phyloP scores from a whole-genome alignment of 2,329 filamentous ascomycete species.

The Aureobasidium sp. region DNA sequence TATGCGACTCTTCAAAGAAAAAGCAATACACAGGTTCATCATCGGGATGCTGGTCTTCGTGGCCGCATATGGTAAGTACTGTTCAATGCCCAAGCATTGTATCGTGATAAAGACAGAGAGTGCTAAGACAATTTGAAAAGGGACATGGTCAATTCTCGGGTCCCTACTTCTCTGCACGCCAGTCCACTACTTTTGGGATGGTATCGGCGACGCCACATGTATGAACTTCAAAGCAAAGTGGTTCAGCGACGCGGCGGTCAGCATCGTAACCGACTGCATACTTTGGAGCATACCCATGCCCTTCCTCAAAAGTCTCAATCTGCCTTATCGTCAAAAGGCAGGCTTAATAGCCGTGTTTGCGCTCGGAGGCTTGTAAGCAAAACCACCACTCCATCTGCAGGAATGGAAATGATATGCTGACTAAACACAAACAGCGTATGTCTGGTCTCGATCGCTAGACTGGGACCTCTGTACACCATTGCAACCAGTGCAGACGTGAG shows the following conservation, averaged over 20 bases:
- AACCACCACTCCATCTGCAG: too few species aligned
- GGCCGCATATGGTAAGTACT: slow-evolving; percentile 18
- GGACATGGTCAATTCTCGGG: slow-evolving; percentile 25
- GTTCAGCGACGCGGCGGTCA: slow-evolving; percentile 24
- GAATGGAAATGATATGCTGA: not conserved
- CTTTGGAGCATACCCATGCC: slow-evolving; percentile 25
- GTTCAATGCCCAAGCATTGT: not conserved
- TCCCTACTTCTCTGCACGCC: slow-evolving; percentile 23
- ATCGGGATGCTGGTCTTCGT: slow-evolving; percentile 24
- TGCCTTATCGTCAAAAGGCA: slow-evolving; percentile 22
- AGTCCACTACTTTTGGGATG: slow-evolving; percentile 23
- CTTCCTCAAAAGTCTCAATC: slow-evolving; percentile 22
- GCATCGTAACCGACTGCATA: slow-evolving; percentile 25
- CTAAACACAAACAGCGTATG: slow-evolving; percentile 11
- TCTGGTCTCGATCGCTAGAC: slow-evolving; percentile 19
- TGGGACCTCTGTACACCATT: slow-evolving; percentile 19
- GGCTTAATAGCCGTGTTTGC: slow-evolving; percentile 27
- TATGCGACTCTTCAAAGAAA: slow-evolving; percentile 36
- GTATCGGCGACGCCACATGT: slow-evolving; percentile 13
- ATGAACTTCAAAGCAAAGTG: slow-evolving; percentile 22
- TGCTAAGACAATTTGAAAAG: not conserved
- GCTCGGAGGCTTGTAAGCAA: slow-evolving; percentile 24
- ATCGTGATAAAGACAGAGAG: not conserved
- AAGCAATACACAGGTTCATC: slow-evolving; percentile 25
- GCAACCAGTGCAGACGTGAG: slow-evolving; percentile 18